Evolutionary conservation across 2,329 filamentous ascomycete species (phyloP), one percentile per base, ranked within the genome.

Genomic region (Diaporthe velutina): DNA sequence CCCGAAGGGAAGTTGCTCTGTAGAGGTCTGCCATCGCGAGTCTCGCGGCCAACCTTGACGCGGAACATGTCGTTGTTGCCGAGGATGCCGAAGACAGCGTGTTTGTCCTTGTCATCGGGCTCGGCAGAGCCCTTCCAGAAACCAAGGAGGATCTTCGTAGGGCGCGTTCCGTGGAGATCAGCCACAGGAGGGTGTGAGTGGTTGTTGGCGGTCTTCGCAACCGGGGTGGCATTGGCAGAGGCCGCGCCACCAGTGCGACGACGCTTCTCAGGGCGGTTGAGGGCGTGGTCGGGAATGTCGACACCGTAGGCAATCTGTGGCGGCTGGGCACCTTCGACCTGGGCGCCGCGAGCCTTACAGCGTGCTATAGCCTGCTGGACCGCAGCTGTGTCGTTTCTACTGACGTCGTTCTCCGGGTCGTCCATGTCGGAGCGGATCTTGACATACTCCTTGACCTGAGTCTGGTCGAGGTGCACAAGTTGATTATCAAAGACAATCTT

Each of bases 41-140:
- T 92, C 78, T 91, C 86, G 8, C 89, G 85, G 0, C 90, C 87
- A 0, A 93, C 84, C 80, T 92, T 92, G 71, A 92, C 90, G 0
- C 91, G 84, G 79, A 93, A 92, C 87, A 91, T 92, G 77, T 92
- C 90, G 73, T 91, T 91, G 25, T 87, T 87, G 0, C 90, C 90
- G 0, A 93, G 81, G 15, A 93, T 91, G 4, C 91, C 91, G 71
- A 89, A 90, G 0, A 92, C 90, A 0, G 90, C 91, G 78, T 93
- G 91, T 70, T 90, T 89, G 78, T 92, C 86, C 17, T 83, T 82
- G 2, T 83, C 79, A 3, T 86, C 81, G 0, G 79, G 54, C 67
- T 89, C 87, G 42, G 84, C 87, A 0, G 90, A 92, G 17, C 87
- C 86, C 71, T 84, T 85, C 91, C 91, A 93, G 78, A 87, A 88